Conservation (phyloP, 805 yeast genomes). For the Candida coleopterorum region DNA sequence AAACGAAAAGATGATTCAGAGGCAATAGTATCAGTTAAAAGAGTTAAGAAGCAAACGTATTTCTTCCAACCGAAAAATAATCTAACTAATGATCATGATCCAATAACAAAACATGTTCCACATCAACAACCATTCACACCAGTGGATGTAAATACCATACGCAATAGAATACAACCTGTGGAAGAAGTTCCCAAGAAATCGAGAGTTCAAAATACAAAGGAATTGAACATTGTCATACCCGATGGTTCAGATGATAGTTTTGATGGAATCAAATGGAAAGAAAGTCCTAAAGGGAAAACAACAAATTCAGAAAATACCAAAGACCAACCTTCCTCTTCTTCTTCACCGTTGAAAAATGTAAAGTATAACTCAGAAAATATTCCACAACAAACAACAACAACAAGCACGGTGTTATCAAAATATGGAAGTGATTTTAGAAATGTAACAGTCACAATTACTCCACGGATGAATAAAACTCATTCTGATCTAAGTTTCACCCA, state of each 20-base stretch:
- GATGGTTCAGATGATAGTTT: conserved; percentile 42
- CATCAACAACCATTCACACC: background rate
- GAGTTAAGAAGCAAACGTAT: conserved; percentile 23
- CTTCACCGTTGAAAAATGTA: conserved; percentile 39
- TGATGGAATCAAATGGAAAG: conserved; percentile 42
- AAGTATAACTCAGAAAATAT: conserved; percentile 10
- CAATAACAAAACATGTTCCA: background rate
- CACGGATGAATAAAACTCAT: conserved; percentile 28
- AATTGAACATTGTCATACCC: conserved; percentile 9
- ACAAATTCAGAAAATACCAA: conserved; percentile 28
- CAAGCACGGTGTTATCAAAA: conserved; percentile 35
- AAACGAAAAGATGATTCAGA: conserved; percentile 8
- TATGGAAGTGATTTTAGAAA: conserved; percentile 37
- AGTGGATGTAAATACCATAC: conserved; percentile 3
- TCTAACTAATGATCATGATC: conserved; percentile 12
- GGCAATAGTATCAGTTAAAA: conserved; percentile 6
- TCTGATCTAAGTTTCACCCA: conserved; percentile 24
- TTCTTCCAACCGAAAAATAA: conserved; percentile 32
- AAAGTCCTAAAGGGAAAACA: conserved; percentile 25
- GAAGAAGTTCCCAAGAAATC: background rate
- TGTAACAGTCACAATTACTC: conserved; percentile 23
- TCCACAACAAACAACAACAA: conserved; percentile 20
- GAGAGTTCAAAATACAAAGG: background rate
- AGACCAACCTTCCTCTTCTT: conserved; percentile 19
- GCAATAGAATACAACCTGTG: conserved; percentile 5